A percentile compares a stretch with the other conserved stretches of the same genome.
phyloP scores from a whole-genome alignment of 2,329 filamentous ascomycete genomes.

The Sclerotiophoma versabilis region DNA sequence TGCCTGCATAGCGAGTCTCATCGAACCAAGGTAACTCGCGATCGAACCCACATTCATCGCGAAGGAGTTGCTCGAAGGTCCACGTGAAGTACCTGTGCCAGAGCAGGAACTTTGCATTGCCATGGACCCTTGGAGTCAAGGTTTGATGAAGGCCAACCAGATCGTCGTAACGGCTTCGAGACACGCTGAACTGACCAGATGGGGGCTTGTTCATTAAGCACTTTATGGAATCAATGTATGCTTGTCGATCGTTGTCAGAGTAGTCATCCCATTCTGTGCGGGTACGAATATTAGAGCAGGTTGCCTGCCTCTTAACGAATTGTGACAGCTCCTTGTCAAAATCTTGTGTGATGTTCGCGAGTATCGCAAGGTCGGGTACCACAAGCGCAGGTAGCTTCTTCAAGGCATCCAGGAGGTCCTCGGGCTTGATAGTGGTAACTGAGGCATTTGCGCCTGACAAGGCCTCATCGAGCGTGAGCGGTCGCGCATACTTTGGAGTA shows the following conservation, averaged over 20 bases:
- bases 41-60: conserved; percentile 54
- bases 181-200: conserved; percentile 32
- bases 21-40: conserved; percentile 53
- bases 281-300: conserved; percentile 35
- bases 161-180: conserved; percentile 44
- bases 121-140: conserved; percentile 42
- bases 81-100: conserved; percentile 55
- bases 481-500: conserved; percentile 14
- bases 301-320: conserved; percentile 5
- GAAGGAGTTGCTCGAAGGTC: conserved; percentile 53
- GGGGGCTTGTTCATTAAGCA: conserved; percentile 35
- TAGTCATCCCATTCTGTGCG: conserved; percentile 42
- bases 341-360: background rate
- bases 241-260: conserved; percentile 28
- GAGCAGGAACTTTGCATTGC: conserved; percentile 48
- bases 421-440: conserved; percentile 13
- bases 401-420: conserved; percentile 4
- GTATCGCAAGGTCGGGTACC: background rate
- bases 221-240: conserved; percentile 37
- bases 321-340: background rate
- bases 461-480: conserved; percentile 7
- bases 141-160: conserved; percentile 43
- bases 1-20: conserved; percentile 43
- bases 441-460: conserved; percentile 12
- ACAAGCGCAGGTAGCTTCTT: conserved; percentile 4